A percentile compares a stretch with the other conserved stretches of the same genome.
Conservation (phyloP, 179 eudicot species). For the Patellifolia procumbens region DNA sequence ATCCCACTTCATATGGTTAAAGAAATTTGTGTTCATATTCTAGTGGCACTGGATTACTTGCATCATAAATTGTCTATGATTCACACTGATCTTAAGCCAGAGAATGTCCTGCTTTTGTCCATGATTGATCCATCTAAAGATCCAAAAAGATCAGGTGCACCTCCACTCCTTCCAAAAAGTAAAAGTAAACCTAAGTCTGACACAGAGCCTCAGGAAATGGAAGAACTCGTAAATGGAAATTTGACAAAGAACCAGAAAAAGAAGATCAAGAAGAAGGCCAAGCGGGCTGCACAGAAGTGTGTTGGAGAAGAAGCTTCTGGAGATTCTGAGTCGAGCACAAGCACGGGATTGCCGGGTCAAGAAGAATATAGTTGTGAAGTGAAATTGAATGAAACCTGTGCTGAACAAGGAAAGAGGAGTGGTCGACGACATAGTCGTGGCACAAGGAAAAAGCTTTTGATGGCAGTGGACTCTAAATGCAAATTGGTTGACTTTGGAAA, state of each 20-base stretch:
- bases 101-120: conserved; percentile 74
- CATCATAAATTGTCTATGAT: conserved; percentile 81
- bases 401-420: conserved; percentile 45
- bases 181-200: conserved; percentile 42
- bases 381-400: conserved; percentile 36
- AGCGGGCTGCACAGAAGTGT: conserved; percentile 66
- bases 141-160: conserved; percentile 60
- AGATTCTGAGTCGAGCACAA: conserved; percentile 55
- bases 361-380: conserved; percentile 40
- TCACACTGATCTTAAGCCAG: conserved; percentile 96
- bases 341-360: conserved; percentile 43
- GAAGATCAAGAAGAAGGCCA: conserved; percentile 74
- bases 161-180: conserved; percentile 58
- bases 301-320: conserved; percentile 48
- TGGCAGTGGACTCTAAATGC: conserved; percentile 73
- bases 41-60: conserved; percentile 87
- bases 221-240: conserved; percentile 55
- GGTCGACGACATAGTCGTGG: conserved; percentile 67
- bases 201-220: conserved; percentile 43
- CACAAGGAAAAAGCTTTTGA: conserved; percentile 65
- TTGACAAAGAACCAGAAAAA: conserved; percentile 88
- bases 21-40: conserved; percentile 71
- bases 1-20: conserved; percentile 80
- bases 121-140: conserved; percentile 77
- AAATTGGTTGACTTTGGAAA: conserved; percentile 94